Evolutionary conservation across 345 rosid species (phyloP), one percentile per base, ranked within the genome.

Genomic region (Corymbia maculata): DNA sequence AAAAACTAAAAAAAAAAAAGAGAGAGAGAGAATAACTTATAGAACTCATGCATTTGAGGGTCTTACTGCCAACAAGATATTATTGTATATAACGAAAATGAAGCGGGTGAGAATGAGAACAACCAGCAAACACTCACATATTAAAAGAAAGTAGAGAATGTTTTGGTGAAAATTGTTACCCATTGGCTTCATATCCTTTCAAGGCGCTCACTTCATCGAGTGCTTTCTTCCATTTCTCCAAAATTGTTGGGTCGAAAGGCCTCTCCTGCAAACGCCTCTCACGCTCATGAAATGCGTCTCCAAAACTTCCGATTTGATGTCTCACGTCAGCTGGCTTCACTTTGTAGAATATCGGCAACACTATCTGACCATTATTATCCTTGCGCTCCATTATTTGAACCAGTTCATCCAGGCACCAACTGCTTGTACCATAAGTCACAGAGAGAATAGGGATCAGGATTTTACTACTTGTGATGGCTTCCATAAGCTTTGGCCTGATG

Each of bases 1-100:
- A 57, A 57, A 57, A 24, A 57, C 13, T 57, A 3, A 19, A 8
- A 16, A 32, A 7, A 30, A 68, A 4, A 8, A 7, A 14, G 7
- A 8, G 7, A 15, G 16, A 70, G 0, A 9, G 32, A 4, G 8
- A 61, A 0, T 4, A 68, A 30, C 22, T 9, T 9, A 3, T 17
- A 36, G 47, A 70, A 13, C 7, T 70, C 47, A 36, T 17, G 80
- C 47, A 70, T 17, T 13, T 1, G 1, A 36, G 13, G 19, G 6
- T 32, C 44, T 68, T 68, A 68, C 11, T 2, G 3, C 45, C 42
- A 64, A 13, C 36, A 64, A 64, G 70, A 64, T 28, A 4, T 4
- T 61, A 61, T 15, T 6, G 8, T 30, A 15, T 28, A 30, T 7
- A 32, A 36, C 13, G 47, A 36, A 70, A 70, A 36, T 1, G 45